Conservation (phyloP, 441 rosid species). For the Cnidoscolus chayamansa region DNA sequence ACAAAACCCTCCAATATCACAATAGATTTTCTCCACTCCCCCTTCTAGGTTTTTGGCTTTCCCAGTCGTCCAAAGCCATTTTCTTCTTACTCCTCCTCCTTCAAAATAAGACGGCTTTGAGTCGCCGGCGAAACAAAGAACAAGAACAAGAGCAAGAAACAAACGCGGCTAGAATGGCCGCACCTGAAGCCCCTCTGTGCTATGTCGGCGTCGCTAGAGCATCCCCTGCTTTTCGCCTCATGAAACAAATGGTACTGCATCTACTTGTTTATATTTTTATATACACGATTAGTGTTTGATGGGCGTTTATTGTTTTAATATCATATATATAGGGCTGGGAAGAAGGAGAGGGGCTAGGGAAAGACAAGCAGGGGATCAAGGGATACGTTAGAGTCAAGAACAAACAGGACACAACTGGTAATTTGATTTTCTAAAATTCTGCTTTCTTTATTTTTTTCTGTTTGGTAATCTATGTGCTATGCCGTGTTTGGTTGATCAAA, state of each 20-base stretch:
- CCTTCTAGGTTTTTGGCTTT: slow-evolving; percentile 9
- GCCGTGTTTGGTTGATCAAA: background rate
- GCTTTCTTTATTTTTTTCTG: background rate
- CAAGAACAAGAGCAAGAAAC: background rate
- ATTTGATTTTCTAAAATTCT: background rate
- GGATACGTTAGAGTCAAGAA: slow-evolving; percentile 80
- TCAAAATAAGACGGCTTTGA: background rate
- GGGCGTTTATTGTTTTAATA: background rate
- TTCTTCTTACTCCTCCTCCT: background rate
- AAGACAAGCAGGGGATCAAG: slow-evolving; percentile 96
- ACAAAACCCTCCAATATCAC: slow-evolving; percentile 3
- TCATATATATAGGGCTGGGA: slow-evolving; percentile 78
- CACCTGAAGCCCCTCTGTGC: slow-evolving; percentile 87
- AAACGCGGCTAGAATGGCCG: slow-evolving; percentile 55
- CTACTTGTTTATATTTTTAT: background rate
- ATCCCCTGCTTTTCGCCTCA: slow-evolving; percentile 93
- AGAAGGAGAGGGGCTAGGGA: slow-evolving; percentile 99
- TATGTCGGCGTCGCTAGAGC: slow-evolving; percentile 77
- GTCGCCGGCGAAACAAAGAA: slow-evolving; percentile 26
- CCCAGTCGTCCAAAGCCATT: background rate
- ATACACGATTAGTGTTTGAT: background rate
- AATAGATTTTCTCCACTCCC: background rate
- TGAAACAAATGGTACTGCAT: slow-evolving; percentile 82
- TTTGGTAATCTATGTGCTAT: background rate
- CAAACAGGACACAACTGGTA: slow-evolving; percentile 85